A percentile compares a stretch with the other conserved stretches of the same genome.
These are phyloP conservation scores for Diplodia sapinea DNA, from an alignment of 2,329 filamentous ascomycete species.

Conservation along the genomic window DNA sequence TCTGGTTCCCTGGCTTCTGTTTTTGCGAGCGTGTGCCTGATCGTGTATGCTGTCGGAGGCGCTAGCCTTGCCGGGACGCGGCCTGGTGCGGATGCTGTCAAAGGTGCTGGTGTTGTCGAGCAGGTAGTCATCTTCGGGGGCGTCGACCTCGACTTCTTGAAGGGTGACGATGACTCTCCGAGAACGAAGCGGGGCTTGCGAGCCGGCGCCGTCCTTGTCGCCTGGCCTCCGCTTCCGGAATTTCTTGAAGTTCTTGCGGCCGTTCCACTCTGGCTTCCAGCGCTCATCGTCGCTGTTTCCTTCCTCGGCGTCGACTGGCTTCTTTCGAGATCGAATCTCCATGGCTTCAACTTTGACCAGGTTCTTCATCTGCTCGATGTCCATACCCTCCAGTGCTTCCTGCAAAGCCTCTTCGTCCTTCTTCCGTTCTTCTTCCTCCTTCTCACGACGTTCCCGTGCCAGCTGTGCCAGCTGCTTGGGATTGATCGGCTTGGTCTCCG, in stretches of 20 bases:
- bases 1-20: background rate
- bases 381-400: constrained; percentile 65
- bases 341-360: constrained; percentile 80
- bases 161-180: constrained; percentile 71
- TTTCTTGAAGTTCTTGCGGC: constrained; percentile 92
- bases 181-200: constrained; percentile 49
- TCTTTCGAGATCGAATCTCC: constrained; percentile 59
- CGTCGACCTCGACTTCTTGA: constrained; percentile 65
- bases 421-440: constrained; percentile 58
- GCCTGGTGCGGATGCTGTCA: background rate
- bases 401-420: constrained; percentile 69
- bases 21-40: background rate
- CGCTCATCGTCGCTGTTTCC: constrained; percentile 59
- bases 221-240: constrained; percentile 67
- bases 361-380: constrained; percentile 74
- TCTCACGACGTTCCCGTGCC: constrained; percentile 59
- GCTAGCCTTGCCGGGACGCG: constrained; percentile 31
- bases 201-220: constrained; percentile 40
- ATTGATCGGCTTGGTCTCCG: constrained; percentile 64
- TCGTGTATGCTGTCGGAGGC: background rate
- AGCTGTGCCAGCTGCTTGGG: constrained; percentile 72
- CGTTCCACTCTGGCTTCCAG: constrained; percentile 92
- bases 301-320: constrained; percentile 38
- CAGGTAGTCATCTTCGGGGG: constrained; percentile 52
- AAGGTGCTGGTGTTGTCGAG: constrained; percentile 6